Evolutionary conservation across 768 basidiomycete species (phyloP), one percentile per base, ranked within the genome.

Genomic region (Glaciozyma martinii): DNA sequence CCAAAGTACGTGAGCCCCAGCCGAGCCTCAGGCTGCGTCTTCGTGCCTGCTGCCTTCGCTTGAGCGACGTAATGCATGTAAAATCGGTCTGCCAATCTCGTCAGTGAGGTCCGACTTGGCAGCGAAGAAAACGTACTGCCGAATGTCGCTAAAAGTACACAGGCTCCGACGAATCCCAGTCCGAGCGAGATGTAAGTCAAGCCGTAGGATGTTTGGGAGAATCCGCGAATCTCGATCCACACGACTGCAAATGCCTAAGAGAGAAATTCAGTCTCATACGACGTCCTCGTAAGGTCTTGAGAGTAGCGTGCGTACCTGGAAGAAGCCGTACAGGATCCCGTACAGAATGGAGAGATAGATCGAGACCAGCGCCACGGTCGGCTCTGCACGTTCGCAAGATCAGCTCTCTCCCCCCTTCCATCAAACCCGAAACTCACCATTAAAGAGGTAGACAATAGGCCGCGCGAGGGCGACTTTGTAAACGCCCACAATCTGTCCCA

Each of bases 101-200:
- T 37, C 49, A 33, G 40, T 3, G 15, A 13, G 27, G 5, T 25
- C 23, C 16, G 33, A 29, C 5, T 13, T 27, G 4, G 1, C 19
- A 27, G 0, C 12, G 46, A 32, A 29, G 2, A 19, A 47, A 5
- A 53, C 65, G 43, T 23, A 66, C 65, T 59, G 12, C 57, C 61
- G 12, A 66, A 30, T 0, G 57, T 43, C 0, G 58, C 61, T 27
- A 66, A n/a, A 6, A 63, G 21, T 0, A 57, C 21, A 12, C 56
- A 66, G 40, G 61, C 70, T 27, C 60, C 21, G 32, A 65, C 21
- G 60, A 71, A 71, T 21, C 70, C 70, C 23, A 71, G 50, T 6
- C 61, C 60, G n/a, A 67, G 66, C 2, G 66, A 55, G 30, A 71
- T 66, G 52, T 71, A 68, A 0, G 70, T 67, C 5, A 71, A 53